phyloP scores from a whole-genome alignment of 768 basidiomycete genomes.

The Termitomyces sp. region DNA sequence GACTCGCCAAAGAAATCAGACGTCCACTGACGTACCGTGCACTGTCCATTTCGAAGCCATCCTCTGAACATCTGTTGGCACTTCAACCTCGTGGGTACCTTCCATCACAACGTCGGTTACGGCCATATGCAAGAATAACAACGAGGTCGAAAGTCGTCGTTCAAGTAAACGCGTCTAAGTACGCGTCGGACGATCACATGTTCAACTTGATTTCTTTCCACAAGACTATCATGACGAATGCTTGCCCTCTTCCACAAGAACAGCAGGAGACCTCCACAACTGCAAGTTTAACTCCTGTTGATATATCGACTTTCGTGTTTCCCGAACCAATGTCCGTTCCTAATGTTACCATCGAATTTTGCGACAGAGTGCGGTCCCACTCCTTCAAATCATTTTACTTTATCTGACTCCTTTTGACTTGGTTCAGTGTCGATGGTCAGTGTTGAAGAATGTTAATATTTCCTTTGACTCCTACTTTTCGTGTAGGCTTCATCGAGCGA shows the following conservation, averaged over 20 bases:
- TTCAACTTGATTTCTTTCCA: background rate
- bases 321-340: conserved; percentile 41
- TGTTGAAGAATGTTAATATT: background rate
- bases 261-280: background rate
- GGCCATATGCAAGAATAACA: conserved; percentile 3
- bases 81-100: conserved; percentile 2
- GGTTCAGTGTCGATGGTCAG: conserved; percentile 75
- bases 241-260: conserved; percentile 2
- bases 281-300: conserved; percentile 19
- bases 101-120: conserved; percentile 12
- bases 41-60: conserved; percentile 48
- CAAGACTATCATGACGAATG: background rate
- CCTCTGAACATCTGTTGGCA: background rate
- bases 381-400: background rate
- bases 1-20: too few relatives aligned
- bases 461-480: conserved; percentile 1
- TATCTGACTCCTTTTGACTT: background rate
- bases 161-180: conserved; percentile 40
- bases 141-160: background rate
- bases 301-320: conserved; percentile 51
- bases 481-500: conserved; percentile 83
- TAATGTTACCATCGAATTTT: conserved; percentile 84
- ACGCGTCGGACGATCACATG: conserved; percentile 27
- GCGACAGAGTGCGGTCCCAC: conserved; percentile 71
- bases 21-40: conserved; percentile 37